Base-by-base conservation (phyloP, 192 early-diverging fungal genomes). In the Umbelopsis isabellina region DNA sequence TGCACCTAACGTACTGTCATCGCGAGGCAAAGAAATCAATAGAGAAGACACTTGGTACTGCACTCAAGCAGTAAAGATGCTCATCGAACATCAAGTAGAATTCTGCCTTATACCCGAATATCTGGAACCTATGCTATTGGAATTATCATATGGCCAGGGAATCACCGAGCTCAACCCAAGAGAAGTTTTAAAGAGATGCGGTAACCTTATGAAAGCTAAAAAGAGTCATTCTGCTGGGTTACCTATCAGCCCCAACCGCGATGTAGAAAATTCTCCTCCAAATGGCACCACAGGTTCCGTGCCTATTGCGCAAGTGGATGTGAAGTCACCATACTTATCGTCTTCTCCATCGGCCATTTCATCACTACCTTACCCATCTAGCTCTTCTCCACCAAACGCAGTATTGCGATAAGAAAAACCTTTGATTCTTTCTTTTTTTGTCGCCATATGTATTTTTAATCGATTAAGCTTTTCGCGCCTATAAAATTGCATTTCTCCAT, bases 1-100 rank as follows among this genome's bases (percentile, higher is more conserved):
- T 52, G 88, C 95, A 10, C 97, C 97, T 22, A 98, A 95, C 72
- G 89, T 99, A 35, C 81, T 98, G 35, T 97, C 94, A 69, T 88
- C 92, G 4, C 93, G 94, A 74, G 86, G 88, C 61, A 93, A 93
- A 76, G 96, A 95, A 73, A 89, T 92, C 3, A 79, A 82, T 33
- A 88, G 92, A 25, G 90, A 90, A 52, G 88, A 93, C 46, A 90
- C 89, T 55, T 90, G 87, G 66, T 79, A 82, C 12, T 89, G 89
- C 4, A 91, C 89, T 66, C 82, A 85, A 49, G 89, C 89, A 21
- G 83, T 92, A 10, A 85, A 89, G 73, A 84, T 85, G 67, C 71
- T 93, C 8, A 74, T 91, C 69, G 81, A 86, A 68, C 78, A 86
- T 67, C 87, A 89, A 66, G 88, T 89, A 64, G 79, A 80, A 22